Conservation (phyloP, 2,329 filamentous ascomycete species). For the Pseudopithomyces chartarum region DNA sequence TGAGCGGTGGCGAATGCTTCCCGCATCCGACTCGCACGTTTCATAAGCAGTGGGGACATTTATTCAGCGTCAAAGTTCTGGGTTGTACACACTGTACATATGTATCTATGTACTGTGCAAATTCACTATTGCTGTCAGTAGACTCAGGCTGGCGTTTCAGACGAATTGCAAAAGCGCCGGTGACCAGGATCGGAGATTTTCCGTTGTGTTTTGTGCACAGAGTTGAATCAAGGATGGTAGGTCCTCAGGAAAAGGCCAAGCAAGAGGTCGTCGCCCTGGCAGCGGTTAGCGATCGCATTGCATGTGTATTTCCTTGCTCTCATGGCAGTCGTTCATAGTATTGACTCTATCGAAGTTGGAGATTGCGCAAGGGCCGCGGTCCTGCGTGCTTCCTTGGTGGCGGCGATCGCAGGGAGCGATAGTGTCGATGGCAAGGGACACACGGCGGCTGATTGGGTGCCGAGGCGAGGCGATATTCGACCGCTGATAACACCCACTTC, state of each 20-base stretch:
- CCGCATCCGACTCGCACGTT: too few relatives aligned
- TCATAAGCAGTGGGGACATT: too few relatives aligned
- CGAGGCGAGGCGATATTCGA: not conserved
- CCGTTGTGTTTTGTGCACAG: not conserved
- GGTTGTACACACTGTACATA: too few relatives aligned
- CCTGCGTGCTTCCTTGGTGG: not conserved
- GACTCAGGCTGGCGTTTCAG: not conserved
- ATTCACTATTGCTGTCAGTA: not conserved
- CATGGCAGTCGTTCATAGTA: not conserved
- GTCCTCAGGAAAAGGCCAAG: not conserved
- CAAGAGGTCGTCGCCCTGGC: not conserved
- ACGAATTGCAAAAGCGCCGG: not conserved
- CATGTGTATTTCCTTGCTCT: not conserved
- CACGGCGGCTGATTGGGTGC: not conserved
- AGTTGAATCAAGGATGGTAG: not conserved
- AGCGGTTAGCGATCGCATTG: not conserved
- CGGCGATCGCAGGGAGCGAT: not conserved
- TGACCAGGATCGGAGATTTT: slow-evolving; percentile 1
- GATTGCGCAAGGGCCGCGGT: slow-evolving; percentile 1
- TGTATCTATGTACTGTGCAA: too few relatives aligned
- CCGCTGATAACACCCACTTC: not conserved
- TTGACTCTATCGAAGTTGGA: not conserved
- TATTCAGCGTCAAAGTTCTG: too few relatives aligned
- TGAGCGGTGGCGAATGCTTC: not conserved
- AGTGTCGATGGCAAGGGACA: not conserved